Evolutionary conservation across 2,329 filamentous ascomycete species (phyloP), one percentile per base, ranked within the genome.

Genomic region (Talaromyces rugulosus): DNA sequence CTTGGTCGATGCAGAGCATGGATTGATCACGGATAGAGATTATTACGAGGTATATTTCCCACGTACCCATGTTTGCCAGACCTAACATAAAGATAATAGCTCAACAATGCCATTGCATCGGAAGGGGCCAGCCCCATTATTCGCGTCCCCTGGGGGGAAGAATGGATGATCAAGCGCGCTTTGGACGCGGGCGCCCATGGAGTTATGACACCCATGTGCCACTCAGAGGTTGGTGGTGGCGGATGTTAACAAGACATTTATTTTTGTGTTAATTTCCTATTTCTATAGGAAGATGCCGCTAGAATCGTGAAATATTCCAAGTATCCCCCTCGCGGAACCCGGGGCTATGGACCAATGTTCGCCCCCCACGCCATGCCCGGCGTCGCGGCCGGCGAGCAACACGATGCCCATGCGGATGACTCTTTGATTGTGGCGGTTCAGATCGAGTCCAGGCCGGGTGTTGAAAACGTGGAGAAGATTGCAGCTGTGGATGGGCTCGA

Each of bases 151-250:
- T 52, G 67, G 63, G 68, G 65, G 2, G 73, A 75, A 58, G 74
- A 75, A 62, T 75, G 74, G 73, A 73, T 77, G 71, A 72, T 77
- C 63, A 77, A 77, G 69, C 71, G 75, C 7, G 85, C 85, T 11
- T 77, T 87, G 42, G 85, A 87, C 66, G 75, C 83, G 52, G 85
- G 85, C 42, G 84, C 85, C 7, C 84, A 87, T 68, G 85, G 83
- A 34, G 79, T 87, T 40, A 74, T 86, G 31, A 75, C 74, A 0
- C 75, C 75, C 0, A 71, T 67, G 63, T 63, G 72, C 28, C 72
- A 74, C 57, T 67, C 69, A 9, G 68, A 65, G 56, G 72, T 74
- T 59, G 30, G 66, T 52, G 16, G 66, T 44, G 16, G 63, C 9
- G 0, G 23, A 2, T 27, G 16, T 8, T 18, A 53, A 47, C 7